Conservation (phyloP, 768 basidiomycete genomes). For the Russula sp. region DNA sequence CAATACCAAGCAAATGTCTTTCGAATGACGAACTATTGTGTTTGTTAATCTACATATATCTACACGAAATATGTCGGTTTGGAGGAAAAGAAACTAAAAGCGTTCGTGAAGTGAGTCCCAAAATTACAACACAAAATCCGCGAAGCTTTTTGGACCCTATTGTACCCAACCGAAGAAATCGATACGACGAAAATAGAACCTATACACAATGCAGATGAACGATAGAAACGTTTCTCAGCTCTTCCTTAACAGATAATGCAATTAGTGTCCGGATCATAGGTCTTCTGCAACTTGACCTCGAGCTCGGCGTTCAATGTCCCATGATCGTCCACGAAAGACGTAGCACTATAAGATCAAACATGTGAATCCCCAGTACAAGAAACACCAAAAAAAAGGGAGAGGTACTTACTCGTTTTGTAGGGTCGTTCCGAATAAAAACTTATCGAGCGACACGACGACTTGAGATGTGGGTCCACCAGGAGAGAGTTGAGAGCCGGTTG, state of each 20-base stretch:
- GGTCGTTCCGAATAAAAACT: conserved; percentile 5
- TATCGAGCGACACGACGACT: conserved; percentile 22
- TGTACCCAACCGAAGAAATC: neutral
- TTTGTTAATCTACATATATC: too few relatives aligned
- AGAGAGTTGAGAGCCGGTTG: conserved; percentile 1
- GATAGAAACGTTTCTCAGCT: neutral
- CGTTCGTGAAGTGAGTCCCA: neutral
- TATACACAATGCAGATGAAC: neutral
- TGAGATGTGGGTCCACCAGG: conserved; percentile 15
- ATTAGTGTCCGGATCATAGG: neutral
- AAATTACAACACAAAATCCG: too few relatives aligned
- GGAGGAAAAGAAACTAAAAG: neutral
- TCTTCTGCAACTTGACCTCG: conserved; percentile 27
- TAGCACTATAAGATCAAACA: conserved; percentile 3
- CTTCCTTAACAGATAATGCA: conserved; percentile 28
- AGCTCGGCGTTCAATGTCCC: conserved; percentile 29
- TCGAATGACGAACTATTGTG: neutral
- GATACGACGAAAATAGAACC: neutral
- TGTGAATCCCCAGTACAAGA: neutral
- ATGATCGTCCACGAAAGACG: conserved; percentile 20
- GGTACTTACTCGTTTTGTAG: conserved; percentile 24
- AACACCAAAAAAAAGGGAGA: neutral
- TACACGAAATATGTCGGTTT: neutral
- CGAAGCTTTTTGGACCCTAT: neutral
- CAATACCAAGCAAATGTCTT: neutral